A percentile compares a stretch with the other conserved stretches of the same genome.
Evolutionary conservation across 1,284 basidiomycete genomes (phyloP).

Genomic region (Spongispora temasekensis): DNA sequence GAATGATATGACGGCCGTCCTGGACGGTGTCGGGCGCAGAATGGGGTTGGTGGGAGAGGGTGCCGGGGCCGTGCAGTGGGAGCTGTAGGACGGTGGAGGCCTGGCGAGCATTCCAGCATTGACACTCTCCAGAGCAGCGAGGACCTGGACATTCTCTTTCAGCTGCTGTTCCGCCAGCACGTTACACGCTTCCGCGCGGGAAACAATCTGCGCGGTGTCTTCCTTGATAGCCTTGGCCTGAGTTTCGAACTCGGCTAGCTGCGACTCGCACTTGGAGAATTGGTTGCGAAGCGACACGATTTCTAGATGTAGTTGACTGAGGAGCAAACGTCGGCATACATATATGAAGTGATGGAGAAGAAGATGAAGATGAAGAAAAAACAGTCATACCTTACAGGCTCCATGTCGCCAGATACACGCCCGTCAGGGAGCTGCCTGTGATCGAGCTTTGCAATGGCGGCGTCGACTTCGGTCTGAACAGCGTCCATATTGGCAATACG

Average conservation of each 20-base stretch:
- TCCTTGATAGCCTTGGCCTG: conserved; percentile 6
- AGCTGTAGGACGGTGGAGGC: background rate
- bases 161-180: conserved; percentile 10
- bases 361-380: background rate
- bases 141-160: conserved; percentile 6
- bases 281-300: conserved; percentile 10
- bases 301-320: conserved; percentile 16
- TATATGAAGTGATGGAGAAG: background rate
- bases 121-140: conserved; percentile 2
- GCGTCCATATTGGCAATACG: conserved; percentile 9
- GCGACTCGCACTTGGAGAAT: conserved; percentile 13
- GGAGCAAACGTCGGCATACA: conserved; percentile 2
- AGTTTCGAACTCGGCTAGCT: conserved; percentile 8
- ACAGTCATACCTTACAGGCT: conserved; percentile 12
- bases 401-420: background rate
- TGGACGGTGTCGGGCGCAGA: background rate
- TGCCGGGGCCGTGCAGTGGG: background rate
- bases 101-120: background rate
- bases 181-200: conserved; percentile 8
- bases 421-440: background rate
- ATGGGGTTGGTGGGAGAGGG: background rate
- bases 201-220: conserved; percentile 7
- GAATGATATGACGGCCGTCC: conserved; percentile 17
- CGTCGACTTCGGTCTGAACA: conserved; percentile 15
- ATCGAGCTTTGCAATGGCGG: conserved; percentile 14